phyloP scores from a whole-genome alignment of 2,329 filamentous ascomycete genomes.

The Cylindrodendrum hubeiense region DNA sequence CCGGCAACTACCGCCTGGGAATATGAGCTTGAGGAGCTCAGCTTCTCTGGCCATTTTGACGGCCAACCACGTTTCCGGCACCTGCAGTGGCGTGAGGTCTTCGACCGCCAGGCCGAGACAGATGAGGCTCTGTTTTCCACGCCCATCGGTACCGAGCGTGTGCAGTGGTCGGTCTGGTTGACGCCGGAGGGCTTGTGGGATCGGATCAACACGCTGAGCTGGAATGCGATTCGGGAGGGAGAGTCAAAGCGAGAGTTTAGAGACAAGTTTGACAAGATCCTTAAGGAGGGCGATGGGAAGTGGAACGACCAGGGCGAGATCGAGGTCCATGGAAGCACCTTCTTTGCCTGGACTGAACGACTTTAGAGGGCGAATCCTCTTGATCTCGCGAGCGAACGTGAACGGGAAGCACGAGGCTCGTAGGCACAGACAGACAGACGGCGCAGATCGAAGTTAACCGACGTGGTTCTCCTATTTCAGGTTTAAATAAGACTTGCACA shows the following conservation, averaged over 20 bases:
- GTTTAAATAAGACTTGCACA: neutral
- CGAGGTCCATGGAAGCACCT: conserved; percentile 73
- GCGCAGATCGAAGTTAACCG: neutral
- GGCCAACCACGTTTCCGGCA: conserved; percentile 75
- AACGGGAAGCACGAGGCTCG: conserved; percentile 35
- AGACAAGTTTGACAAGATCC: conserved; percentile 64
- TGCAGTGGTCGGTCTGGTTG: conserved; percentile 61
- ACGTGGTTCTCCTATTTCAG: too few relatives aligned
- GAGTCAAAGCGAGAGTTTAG: conserved; percentile 62
- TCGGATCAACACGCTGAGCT: conserved; percentile 74
- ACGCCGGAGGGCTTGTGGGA: conserved; percentile 73
- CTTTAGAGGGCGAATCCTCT: conserved; percentile 45
- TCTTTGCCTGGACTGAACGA: conserved; percentile 71
- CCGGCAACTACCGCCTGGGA: conserved; percentile 71
- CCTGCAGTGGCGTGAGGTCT: conserved; percentile 72
- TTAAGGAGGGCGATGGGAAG: conserved; percentile 66
- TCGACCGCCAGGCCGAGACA: conserved; percentile 68
- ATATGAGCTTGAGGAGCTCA: conserved; percentile 69
- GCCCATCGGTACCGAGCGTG: conserved; percentile 67
- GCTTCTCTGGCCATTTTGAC: conserved; percentile 65
- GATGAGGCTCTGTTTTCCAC: conserved; percentile 66
- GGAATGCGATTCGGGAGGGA: conserved; percentile 71
- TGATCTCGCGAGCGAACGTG: conserved; percentile 39
- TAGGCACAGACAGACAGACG: neutral
- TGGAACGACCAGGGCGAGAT: conserved; percentile 73